These are phyloP conservation scores for Fusarium domesticum DNA, from an alignment of 2,329 filamentous ascomycete species.

Conservation along the genomic window DNA sequence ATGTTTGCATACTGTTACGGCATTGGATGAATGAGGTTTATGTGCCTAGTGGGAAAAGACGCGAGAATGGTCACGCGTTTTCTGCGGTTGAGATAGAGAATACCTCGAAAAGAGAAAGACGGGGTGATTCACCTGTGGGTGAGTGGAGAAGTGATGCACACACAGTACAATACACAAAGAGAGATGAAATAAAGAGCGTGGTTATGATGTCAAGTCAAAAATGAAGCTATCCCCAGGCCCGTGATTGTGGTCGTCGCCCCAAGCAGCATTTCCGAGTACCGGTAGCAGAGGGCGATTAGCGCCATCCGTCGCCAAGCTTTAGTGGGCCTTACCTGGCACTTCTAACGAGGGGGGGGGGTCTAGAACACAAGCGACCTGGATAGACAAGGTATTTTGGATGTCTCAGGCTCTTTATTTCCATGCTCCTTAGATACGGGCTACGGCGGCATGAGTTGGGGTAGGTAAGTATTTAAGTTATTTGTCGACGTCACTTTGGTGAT, in stretches of 20 bases:
- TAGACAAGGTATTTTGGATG: not conserved
- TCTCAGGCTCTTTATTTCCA: not conserved
- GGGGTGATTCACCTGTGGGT: too few relatives aligned
- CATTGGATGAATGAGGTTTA: constrained; percentile 8
- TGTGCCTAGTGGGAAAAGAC: too few relatives aligned
- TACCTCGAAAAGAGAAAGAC: too few relatives aligned
- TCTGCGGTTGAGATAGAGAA: too few relatives aligned
- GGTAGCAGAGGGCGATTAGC: too few relatives aligned
- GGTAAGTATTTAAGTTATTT: not conserved
- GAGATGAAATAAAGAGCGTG: too few relatives aligned
- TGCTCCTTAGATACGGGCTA: not conserved
- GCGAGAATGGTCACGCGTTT: too few relatives aligned
- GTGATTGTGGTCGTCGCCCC: not conserved
- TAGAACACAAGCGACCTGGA: not conserved
- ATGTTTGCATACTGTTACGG: constrained; percentile 24
- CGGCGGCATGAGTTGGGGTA: too few relatives aligned
- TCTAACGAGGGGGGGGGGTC: not conserved
- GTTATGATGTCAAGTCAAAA: too few relatives aligned
- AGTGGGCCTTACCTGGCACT: not conserved
- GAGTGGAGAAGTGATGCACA: too few relatives aligned
- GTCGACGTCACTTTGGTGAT: not conserved
- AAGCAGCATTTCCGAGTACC: not conserved
- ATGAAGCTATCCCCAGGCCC: not conserved
- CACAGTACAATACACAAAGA: too few relatives aligned
- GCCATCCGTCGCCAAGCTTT: too few relatives aligned